Percentiles rank a stretch among this genome's conserved stretches.
Conservation (phyloP, 495 filamentous ascomycete species). For the Penicillium cosmopolitanum region DNA sequence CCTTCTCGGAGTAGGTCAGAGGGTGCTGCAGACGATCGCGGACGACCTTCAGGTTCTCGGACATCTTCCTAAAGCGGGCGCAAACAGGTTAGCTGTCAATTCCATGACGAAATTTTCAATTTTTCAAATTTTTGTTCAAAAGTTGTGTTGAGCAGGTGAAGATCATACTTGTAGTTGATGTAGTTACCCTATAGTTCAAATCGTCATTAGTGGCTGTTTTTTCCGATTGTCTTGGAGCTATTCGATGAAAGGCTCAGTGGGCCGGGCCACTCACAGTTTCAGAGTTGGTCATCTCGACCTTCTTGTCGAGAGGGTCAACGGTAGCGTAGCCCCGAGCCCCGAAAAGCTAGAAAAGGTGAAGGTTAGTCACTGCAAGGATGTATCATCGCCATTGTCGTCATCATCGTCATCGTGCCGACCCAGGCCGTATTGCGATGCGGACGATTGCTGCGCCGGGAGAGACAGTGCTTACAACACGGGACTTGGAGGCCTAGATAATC, state of each 20-base stretch:
- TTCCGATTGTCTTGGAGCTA: background rate
- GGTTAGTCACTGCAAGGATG: constrained; percentile 20
- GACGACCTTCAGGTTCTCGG: constrained; percentile 92
- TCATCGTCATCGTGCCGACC: constrained; percentile 12
- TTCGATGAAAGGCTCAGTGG: background rate
- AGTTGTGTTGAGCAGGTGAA: background rate
- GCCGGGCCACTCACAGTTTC: constrained; percentile 59
- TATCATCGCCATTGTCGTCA: constrained; percentile 8
- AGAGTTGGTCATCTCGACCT: constrained; percentile 81
- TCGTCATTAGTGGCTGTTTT: constrained; percentile 24
- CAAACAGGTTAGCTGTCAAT: constrained; percentile 38
- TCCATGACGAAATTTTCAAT: background rate
- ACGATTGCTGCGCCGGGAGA: background rate
- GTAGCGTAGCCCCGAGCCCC: constrained; percentile 63
- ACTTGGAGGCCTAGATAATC: constrained; percentile 47
- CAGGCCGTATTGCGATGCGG: constrained; percentile 16
- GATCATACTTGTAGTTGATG: constrained; percentile 74
- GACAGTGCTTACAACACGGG: constrained; percentile 55
- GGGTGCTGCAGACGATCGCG: constrained; percentile 86
- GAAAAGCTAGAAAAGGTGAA: constrained; percentile 42
- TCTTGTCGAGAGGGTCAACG: constrained; percentile 67
- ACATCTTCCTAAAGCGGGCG: constrained; percentile 81
- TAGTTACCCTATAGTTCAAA: constrained; percentile 61
- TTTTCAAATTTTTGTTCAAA: background rate
- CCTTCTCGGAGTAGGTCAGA: constrained; percentile 96